A percentile compares a stretch with the other conserved stretches of the same genome.
These are phyloP conservation scores for Amphibolis antarctica DNA, from an alignment of 106 monocot genomes.

Conservation along the genomic window DNA sequence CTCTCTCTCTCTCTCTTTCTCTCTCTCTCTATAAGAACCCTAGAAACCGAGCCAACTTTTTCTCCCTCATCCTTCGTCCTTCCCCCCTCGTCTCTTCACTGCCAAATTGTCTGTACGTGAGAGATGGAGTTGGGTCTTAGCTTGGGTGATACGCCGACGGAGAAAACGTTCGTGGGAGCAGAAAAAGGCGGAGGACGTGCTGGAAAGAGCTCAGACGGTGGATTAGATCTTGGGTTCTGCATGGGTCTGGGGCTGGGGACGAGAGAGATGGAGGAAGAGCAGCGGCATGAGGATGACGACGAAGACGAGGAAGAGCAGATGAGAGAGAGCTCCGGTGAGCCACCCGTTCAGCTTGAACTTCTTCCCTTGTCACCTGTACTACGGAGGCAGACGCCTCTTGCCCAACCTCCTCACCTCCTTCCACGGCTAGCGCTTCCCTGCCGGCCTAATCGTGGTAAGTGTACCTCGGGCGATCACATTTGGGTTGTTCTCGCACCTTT, in stretches of 20 bases:
- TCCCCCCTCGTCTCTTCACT: not conserved
- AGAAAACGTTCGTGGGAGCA: conserved; percentile 6
- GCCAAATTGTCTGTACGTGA: not conserved
- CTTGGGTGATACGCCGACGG: conserved; percentile 10
- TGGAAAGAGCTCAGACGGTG: not conserved
- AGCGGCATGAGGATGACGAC: not conserved
- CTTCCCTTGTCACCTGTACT: conserved; percentile 18
- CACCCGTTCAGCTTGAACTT: conserved; percentile 31
- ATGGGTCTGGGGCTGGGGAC: conserved; percentile 12
- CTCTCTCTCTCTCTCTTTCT: not conserved
- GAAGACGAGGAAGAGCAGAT: not conserved
- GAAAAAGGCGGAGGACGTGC: not conserved
- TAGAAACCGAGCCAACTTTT: not conserved
- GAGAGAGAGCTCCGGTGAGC: conserved; percentile 11
- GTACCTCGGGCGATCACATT: not conserved
- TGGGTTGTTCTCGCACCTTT: not conserved
- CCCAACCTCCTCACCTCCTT: not conserved
- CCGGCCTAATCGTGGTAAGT: conserved; percentile 16
- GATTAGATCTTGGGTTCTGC: conserved; percentile 12
- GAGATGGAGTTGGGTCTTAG: conserved; percentile 33
- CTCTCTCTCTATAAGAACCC: not conserved
- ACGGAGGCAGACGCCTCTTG: not conserved
- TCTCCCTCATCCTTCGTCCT: not conserved
- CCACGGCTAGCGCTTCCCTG: conserved; percentile 11
- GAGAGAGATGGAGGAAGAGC: conserved; percentile 2